Percentiles rank a stretch among this genome's conserved stretches.
Evolutionary conservation across 2,329 filamentous ascomycete genomes (phyloP).

Genomic region (Amesomyces nigricolor): DNA sequence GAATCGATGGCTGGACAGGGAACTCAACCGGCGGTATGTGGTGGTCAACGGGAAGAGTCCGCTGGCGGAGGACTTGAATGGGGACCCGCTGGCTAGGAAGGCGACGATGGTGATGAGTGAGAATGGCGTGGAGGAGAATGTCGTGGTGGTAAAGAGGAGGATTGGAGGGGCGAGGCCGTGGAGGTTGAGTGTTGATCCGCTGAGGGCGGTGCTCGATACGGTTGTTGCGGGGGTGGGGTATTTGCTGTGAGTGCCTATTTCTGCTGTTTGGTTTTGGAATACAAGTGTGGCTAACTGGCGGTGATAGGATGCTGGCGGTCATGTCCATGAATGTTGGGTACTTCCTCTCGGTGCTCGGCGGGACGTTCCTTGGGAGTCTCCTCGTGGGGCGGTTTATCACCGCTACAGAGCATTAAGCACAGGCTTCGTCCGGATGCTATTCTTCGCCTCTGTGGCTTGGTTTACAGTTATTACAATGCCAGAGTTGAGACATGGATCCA

Average conservation of each 20-base stretch:
- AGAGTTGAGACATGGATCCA: too few species aligned
- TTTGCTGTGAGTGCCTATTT: conserved; percentile 63
- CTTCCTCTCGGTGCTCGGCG: conserved; percentile 67
- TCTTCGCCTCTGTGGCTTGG: too few species aligned
- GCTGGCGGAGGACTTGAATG: conserved; percentile 53
- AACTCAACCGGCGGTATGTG: conserved; percentile 71
- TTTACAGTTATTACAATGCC: too few species aligned
- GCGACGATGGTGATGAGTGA: conserved; percentile 56
- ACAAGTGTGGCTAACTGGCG: not conserved
- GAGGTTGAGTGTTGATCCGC: conserved; percentile 73
- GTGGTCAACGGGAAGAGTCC: conserved; percentile 60
- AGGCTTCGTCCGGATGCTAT: not conserved
- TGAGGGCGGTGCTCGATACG: conserved; percentile 65
- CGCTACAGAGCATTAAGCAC: conserved; percentile 42
- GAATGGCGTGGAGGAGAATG: conserved; percentile 75
- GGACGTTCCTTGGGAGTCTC: conserved; percentile 81
- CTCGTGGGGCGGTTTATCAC: conserved; percentile 64
- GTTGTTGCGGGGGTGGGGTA: conserved; percentile 74
- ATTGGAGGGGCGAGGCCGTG: conserved; percentile 58
- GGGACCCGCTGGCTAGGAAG: conserved; percentile 57
- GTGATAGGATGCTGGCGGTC: conserved; percentile 77
- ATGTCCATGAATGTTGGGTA: conserved; percentile 82
- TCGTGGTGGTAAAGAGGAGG: conserved; percentile 61
- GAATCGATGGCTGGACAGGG: conserved; percentile 61
- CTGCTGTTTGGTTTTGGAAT: too few species aligned